Evolutionary conservation across 805 yeast species (phyloP).

Genomic region (Priceomyces medius): DNA sequence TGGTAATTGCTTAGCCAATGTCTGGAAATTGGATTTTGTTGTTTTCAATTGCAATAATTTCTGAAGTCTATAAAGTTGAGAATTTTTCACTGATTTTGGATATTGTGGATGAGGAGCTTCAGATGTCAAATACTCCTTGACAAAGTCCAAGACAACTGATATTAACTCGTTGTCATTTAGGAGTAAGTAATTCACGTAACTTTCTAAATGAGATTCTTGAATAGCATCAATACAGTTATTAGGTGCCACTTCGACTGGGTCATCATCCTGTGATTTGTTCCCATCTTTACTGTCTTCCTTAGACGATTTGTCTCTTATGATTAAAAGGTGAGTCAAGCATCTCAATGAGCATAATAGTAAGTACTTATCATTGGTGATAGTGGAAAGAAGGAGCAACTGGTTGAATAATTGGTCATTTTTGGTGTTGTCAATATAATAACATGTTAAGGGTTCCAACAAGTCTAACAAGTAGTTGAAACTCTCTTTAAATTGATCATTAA

Average conservation of each 20-base stretch:
- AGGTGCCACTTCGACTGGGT: constrained; percentile 12
- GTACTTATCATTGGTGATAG: constrained; percentile 61
- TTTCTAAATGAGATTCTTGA: constrained; percentile 43
- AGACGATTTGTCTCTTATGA: constrained; percentile 23
- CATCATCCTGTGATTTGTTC: constrained; percentile 13
- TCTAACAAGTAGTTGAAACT: constrained; percentile 68
- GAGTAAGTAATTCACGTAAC: constrained; percentile 56
- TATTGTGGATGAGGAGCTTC: constrained; percentile 42
- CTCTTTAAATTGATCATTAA: constrained; percentile 49
- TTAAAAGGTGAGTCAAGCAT: constrained; percentile 76
- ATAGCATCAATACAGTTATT: constrained; percentile 43
- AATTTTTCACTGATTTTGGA: constrained; percentile 27
- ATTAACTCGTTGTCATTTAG: constrained; percentile 71
- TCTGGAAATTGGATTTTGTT: constrained; percentile 47
- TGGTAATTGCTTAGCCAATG: constrained; percentile 61
- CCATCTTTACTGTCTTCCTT: constrained; percentile 15
- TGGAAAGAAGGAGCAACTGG: constrained; percentile 51
- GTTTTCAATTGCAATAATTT: constrained; percentile 55
- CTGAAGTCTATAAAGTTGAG: constrained; percentile 36
- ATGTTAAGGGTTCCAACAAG: constrained; percentile 77
- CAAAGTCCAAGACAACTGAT: constrained; percentile 72
- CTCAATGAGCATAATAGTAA: constrained; percentile 68
- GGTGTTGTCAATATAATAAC: constrained; percentile 75
- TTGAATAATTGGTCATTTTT: constrained; percentile 68
- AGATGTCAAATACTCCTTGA: constrained; percentile 75